phyloP scores from a whole-genome alignment of 2,329 filamentous ascomycete genomes.

The Pseudopithomyces chartarum region DNA sequence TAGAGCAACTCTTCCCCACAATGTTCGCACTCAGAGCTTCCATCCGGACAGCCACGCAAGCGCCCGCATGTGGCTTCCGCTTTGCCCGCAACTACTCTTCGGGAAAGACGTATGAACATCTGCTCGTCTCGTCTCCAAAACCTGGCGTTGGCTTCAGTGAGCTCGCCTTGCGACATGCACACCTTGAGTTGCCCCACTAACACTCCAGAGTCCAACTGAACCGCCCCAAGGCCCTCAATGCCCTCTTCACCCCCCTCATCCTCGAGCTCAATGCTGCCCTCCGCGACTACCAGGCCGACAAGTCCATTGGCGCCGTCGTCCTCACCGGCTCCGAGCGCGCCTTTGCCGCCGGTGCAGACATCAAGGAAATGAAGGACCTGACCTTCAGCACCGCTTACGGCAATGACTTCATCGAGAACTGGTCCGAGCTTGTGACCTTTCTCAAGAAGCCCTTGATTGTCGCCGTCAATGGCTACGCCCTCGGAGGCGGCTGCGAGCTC shows the following conservation, averaged over 20 bases:
- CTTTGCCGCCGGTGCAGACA: conserved; percentile 83
- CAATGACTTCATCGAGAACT: conserved; percentile 90
- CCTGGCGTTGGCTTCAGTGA: conserved; percentile 89
- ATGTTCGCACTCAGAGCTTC: conserved; percentile 62
- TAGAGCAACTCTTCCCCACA: no score
- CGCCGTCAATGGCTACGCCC: conserved; percentile 90
- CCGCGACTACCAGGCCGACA: conserved; percentile 39
- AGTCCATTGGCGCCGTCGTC: conserved; percentile 52
- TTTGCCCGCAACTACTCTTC: conserved; percentile 58
- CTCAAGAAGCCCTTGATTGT: conserved; percentile 95
- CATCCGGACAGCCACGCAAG: conserved; percentile 65
- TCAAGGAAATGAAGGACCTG: conserved; percentile 97
- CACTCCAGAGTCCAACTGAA: conserved; percentile 76
- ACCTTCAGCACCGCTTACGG: conserved; percentile 89
- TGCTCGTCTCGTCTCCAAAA: conserved; percentile 80
- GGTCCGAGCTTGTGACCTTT: conserved; percentile 82
- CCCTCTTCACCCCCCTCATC: conserved; percentile 89
- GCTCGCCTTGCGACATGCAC: background rate
- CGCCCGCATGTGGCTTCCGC: conserved; percentile 61
- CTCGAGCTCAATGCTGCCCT: conserved; percentile 67
- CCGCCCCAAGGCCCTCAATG: conserved; percentile 94
- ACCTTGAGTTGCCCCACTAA: conserved; percentile 11
- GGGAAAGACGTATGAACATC: conserved; percentile 70
- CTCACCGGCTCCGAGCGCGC: conserved; percentile 88
- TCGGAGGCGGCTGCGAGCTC: conserved; percentile 94